Conservation (phyloP, 2,329 filamentous ascomycete species). For the Fusarium humuli region DNA sequence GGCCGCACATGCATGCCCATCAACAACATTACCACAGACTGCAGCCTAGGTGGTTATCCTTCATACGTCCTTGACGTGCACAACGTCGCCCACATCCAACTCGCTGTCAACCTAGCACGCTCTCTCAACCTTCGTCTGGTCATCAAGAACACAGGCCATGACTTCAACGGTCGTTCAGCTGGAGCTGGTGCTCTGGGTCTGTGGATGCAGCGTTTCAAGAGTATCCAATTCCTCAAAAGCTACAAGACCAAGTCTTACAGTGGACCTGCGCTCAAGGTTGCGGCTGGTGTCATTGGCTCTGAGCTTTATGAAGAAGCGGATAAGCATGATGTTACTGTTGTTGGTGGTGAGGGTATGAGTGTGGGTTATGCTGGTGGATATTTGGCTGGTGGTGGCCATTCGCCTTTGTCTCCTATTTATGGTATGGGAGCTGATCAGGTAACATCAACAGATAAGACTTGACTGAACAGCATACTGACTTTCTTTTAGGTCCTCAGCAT, state of each 20-base stretch:
- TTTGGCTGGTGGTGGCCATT: conserved; percentile 39
- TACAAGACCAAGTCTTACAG: conserved; percentile 46
- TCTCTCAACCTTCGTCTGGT: conserved; percentile 59
- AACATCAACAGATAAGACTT: not conserved
- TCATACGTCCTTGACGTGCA: conserved; percentile 56
- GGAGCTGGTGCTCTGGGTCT: conserved; percentile 68
- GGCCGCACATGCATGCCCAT: conserved; percentile 53
- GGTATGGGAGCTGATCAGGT: conserved; percentile 42
- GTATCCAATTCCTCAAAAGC: conserved; percentile 46
- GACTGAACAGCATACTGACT: not conserved
- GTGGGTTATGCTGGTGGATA: conserved; percentile 41
- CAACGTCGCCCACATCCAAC: conserved; percentile 59
- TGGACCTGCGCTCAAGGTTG: conserved; percentile 66
- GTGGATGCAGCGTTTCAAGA: conserved; percentile 68
- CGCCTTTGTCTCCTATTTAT: conserved; percentile 34
- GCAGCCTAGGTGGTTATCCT: conserved; percentile 57
- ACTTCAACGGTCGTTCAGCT: conserved; percentile 63
- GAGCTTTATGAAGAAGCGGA: conserved; percentile 65
- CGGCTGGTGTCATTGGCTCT: conserved; percentile 64
- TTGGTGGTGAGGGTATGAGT: conserved; percentile 63
- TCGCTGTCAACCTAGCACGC: conserved; percentile 60
- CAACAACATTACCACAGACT: conserved; percentile 38
- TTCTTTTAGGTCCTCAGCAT: conserved; percentile 27
- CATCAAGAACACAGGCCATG: conserved; percentile 62
- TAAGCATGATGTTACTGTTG: conserved; percentile 58